Conservation (phyloP, 306 rosid species). For the Lathyrus aphaca region DNA sequence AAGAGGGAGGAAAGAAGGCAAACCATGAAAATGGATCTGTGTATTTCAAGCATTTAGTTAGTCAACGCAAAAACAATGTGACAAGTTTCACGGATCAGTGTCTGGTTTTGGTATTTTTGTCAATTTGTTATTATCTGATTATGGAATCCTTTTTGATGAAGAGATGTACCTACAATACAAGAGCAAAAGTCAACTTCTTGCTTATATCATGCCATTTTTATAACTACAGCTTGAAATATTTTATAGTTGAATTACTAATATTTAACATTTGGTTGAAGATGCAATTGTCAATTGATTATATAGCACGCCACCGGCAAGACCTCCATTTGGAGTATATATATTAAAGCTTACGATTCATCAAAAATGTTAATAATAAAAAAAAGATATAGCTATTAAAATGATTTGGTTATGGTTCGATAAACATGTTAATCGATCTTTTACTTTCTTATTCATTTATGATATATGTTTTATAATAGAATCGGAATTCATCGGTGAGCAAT, state of each 20-base stretch:
- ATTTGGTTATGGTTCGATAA: not conserved
- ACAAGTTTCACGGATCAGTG: constrained; percentile 25
- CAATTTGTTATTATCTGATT: constrained; percentile 25
- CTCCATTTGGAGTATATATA: not conserved
- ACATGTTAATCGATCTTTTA: not conserved
- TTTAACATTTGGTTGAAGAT: constrained; percentile 10
- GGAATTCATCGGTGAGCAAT: too few species aligned
- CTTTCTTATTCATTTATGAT: too few species aligned
- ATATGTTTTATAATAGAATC: too few species aligned
- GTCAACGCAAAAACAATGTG: constrained; percentile 25
- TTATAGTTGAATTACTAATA: not conserved
- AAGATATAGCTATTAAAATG: not conserved
- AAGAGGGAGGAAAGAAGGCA: too few species aligned
- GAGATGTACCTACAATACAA: constrained; percentile 14
- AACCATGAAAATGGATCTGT: not conserved
- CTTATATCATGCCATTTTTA: constrained; percentile 22
- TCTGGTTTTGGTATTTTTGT: constrained; percentile 30
- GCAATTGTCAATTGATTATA: constrained; percentile 2
- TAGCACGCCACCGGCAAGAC: constrained; percentile 2
- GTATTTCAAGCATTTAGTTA: not conserved
- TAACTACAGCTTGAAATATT: constrained; percentile 4
- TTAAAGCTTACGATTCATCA: not conserved
- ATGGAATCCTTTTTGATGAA: not conserved
- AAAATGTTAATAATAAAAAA: not conserved
- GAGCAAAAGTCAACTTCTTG: constrained; percentile 40